Percentiles rank a stretch among this genome's conserved stretches.
Conservation (phyloP, 106 monocot species). For the Acorus calamus region DNA sequence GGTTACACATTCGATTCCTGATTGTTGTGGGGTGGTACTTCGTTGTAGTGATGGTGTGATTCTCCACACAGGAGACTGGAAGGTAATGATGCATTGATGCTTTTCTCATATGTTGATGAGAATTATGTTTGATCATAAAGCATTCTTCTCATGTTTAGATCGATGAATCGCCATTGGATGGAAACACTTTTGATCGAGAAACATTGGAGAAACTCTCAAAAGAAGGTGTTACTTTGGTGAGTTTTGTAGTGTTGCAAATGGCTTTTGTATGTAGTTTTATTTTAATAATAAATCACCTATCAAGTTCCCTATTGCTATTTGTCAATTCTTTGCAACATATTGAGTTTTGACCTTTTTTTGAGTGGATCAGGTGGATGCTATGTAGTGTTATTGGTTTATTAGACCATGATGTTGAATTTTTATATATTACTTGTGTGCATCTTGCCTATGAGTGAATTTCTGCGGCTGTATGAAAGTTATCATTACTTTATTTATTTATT, state of each 20-base stretch:
- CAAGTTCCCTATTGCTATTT: too few relatives aligned
- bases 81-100: conserved; percentile 29
- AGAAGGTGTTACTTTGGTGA: conserved; percentile 98
- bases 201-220: conserved; percentile 88
- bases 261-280: too few relatives aligned
- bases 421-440: too few relatives aligned
- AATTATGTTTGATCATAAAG: too few relatives aligned
- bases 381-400: neutral
- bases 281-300: too few relatives aligned
- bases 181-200: conserved; percentile 90
- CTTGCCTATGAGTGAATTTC: too few relatives aligned
- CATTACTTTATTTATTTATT: too few relatives aligned
- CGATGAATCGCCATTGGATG: conserved; percentile 97
- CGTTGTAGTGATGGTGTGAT: conserved; percentile 93
- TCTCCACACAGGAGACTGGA: conserved; percentile 99
- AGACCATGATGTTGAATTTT: neutral
- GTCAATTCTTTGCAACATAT: too few relatives aligned
- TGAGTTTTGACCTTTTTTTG: too few relatives aligned
- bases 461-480: too few relatives aligned
- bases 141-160: conserved; percentile 33
- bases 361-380: neutral
- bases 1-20: conserved; percentile 99
- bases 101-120: too few relatives aligned
- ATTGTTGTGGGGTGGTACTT: conserved; percentile 96
- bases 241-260: conserved; percentile 10